These are phyloP conservation scores for Kwoniella bestiolae DNA, from an alignment of 768 basidiomycete species.

Conservation along the genomic window DNA sequence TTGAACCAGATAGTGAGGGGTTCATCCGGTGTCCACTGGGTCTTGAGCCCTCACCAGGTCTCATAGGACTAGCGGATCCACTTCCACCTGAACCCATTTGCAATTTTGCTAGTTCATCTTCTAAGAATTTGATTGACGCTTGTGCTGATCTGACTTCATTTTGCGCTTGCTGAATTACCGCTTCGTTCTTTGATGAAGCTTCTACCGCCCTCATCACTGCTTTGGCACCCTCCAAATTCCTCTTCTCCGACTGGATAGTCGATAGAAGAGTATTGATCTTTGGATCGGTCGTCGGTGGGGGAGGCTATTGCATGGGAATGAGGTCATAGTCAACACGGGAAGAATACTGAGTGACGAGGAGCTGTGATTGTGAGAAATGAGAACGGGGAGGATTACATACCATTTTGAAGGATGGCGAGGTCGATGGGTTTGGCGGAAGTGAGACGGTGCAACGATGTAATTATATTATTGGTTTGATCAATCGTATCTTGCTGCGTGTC, in stretches of 20 bases:
- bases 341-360: neutral
- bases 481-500: neutral
- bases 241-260: constrained; percentile 52
- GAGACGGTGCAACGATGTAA: too few species aligned
- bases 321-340: neutral
- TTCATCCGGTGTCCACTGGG: constrained; percentile 18
- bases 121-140: constrained; percentile 54
- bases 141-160: constrained; percentile 56
- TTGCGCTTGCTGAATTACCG: constrained; percentile 57
- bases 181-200: constrained; percentile 56
- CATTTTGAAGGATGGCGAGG: neutral
- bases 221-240: constrained; percentile 55
- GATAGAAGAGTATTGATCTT: constrained; percentile 53
- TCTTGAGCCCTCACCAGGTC: constrained; percentile 14
- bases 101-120: constrained; percentile 55
- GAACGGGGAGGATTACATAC: neutral
- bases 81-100: constrained; percentile 36
- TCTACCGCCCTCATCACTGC: constrained; percentile 55
- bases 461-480: neutral
- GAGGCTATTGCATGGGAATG: neutral
- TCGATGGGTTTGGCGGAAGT: neutral
- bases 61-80: constrained; percentile 25
- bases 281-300: constrained; percentile 46
- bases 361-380: too few species aligned
- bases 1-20: constrained; percentile 20